Conservation (phyloP, 225 moss, liverwort and hornwort species). For the Pseudisothecium myosuroides region DNA sequence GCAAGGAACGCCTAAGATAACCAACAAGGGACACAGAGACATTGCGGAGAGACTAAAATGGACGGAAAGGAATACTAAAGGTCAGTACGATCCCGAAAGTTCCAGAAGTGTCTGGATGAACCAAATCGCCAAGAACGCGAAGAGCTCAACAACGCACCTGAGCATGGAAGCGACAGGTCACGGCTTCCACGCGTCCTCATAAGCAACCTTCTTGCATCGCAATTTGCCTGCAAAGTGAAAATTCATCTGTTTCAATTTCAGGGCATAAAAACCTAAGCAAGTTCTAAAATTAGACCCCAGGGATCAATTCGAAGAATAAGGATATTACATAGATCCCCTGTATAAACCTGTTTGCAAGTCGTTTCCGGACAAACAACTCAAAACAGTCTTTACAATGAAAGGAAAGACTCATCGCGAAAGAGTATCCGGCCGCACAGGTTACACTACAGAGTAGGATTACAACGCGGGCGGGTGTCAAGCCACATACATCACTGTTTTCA, state of each 20-base stretch:
- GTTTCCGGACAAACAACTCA: background rate
- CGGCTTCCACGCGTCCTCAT: constrained; percentile 22
- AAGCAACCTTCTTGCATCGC: constrained; percentile 25
- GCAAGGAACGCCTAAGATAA: background rate
- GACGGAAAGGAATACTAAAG: background rate
- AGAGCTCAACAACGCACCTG: constrained; percentile 18
- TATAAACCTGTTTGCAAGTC: background rate
- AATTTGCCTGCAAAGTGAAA: constrained; percentile 11
- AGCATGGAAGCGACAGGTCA: constrained; percentile 4
- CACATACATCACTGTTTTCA: background rate
- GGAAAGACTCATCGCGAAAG: background rate
- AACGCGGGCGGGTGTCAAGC: background rate
- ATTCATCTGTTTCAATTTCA: background rate
- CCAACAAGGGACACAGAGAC: background rate
- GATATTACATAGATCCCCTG: background rate
- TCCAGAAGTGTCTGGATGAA: background rate
- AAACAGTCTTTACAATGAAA: background rate
- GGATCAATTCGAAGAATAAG: background rate
- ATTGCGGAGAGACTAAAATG: background rate
- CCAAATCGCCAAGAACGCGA: background rate
- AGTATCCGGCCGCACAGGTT: background rate
- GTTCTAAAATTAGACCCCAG: background rate
- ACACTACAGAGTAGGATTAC: background rate
- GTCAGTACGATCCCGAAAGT: background rate
- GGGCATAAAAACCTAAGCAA: background rate